Evolutionary conservation across 177 flowering plant genomes (phyloP).

Genomic region (Vitis hybrid): DNA sequence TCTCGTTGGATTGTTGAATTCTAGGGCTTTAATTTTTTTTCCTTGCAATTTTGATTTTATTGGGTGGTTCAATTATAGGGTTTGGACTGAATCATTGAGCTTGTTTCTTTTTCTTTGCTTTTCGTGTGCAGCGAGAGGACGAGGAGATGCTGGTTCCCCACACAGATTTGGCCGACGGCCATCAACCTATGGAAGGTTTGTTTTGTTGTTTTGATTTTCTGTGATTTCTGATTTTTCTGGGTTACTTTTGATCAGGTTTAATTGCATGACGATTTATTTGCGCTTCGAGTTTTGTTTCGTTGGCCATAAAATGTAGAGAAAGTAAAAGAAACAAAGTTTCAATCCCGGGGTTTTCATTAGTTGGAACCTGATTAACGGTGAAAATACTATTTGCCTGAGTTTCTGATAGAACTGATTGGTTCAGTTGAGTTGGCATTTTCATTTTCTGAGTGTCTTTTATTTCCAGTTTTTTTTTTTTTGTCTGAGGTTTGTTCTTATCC

Average conservation of each 20-base stretch:
- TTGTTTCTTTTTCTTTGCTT: not conserved
- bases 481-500: no score
- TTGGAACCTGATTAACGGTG: no score
- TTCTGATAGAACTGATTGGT: no score
- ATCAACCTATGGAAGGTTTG: constrained; percentile 51
- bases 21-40: not conserved
- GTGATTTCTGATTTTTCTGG: not conserved
- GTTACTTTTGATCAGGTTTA: not conserved
- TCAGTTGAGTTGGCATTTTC: no score
- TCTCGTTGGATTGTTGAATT: not conserved
- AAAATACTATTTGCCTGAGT: no score
- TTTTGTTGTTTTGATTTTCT: not conserved
- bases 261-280: not conserved
- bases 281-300: not conserved
- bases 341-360: no score
- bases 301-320: no score
- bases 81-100: no score
- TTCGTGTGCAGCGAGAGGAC: constrained; percentile 45
- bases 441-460: no score
- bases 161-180: constrained; percentile 40
- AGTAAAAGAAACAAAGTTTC: no score
- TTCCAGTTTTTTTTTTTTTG: no score
- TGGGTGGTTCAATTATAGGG: not conserved
- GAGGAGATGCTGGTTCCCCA: constrained; percentile 60
- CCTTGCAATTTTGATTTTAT: not conserved